Evolutionary conservation across 352 stramenopile genomes (phyloP).

Genomic region (Peronospora belbahrii): DNA sequence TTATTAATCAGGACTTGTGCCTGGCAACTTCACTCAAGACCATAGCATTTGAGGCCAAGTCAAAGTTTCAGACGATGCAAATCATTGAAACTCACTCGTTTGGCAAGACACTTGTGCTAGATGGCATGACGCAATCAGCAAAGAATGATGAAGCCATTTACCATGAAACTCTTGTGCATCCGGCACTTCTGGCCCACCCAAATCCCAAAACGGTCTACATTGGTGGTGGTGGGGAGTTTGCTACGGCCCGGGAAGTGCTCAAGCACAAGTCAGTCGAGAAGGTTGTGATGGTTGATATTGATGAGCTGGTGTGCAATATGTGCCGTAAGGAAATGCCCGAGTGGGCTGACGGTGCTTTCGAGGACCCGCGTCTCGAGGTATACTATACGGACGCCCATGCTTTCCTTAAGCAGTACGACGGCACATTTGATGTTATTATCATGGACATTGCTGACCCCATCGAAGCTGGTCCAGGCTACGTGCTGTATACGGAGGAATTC

Average conservation of each 20-base stretch:
- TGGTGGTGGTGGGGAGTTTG: constrained; percentile 89
- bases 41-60: constrained; percentile 83
- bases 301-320: constrained; percentile 89
- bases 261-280: constrained; percentile 90
- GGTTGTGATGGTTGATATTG: constrained; percentile 94
- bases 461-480: constrained; percentile 89
- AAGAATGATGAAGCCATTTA: constrained; percentile 93
- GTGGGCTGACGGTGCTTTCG: constrained; percentile 85
- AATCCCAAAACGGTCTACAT: constrained; percentile 90
- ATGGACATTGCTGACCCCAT: constrained; percentile 94
- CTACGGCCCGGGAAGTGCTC: constrained; percentile 88
- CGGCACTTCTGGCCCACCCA: constrained; percentile 81
- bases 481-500: constrained; percentile 83
- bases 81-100: constrained; percentile 91
- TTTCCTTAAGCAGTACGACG: constrained; percentile 82
- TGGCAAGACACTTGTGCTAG: constrained; percentile 92
- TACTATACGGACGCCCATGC: constrained; percentile 87
- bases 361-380: constrained; percentile 88
- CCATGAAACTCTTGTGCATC: constrained; percentile 93
- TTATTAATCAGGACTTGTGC: constrained; percentile 84
- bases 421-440: constrained; percentile 91
- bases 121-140: constrained; percentile 92
- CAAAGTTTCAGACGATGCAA: constrained; percentile 90
- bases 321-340: constrained; percentile 91
- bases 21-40: constrained; percentile 85